Conservation (phyloP, 2,329 filamentous ascomycete genomes). For the Lasiodiplodia sp. region DNA sequence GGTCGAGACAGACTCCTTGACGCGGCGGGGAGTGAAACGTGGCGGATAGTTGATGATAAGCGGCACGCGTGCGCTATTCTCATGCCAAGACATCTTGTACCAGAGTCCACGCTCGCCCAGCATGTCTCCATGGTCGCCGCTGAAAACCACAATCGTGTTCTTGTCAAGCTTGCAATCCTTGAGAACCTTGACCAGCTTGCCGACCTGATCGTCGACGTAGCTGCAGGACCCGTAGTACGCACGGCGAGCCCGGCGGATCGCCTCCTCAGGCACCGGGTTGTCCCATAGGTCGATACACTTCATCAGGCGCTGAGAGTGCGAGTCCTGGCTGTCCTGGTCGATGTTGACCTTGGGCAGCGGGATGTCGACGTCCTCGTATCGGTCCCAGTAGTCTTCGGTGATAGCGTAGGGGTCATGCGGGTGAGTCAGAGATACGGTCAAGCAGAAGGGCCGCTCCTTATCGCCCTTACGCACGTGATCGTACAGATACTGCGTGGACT, state of each 20-base stretch:
- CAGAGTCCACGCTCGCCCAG: conserved; percentile 89
- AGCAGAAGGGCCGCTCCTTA: conserved; percentile 75
- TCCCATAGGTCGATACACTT: conserved; percentile 88
- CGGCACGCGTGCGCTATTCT: conserved; percentile 87
- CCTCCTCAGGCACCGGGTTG: conserved; percentile 81
- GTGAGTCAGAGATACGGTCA: conserved; percentile 93
- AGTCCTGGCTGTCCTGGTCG: conserved; percentile 80
- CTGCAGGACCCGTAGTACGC: conserved; percentile 94
- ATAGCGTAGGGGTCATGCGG: conserved; percentile 96
- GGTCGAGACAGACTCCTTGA: conserved; percentile 86
- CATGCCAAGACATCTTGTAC: conserved; percentile 99
- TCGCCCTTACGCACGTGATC: conserved; percentile 84
- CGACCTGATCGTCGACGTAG: conserved; percentile 93
- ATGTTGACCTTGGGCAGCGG: conserved; percentile 80
- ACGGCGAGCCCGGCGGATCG: conserved; percentile 82
- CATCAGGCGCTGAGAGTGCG: conserved; percentile 85
- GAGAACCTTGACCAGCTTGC: conserved; percentile 78
- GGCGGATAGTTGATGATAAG: conserved; percentile 84
- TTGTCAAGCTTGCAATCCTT: conserved; percentile 81
- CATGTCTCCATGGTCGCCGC: conserved; percentile 95
- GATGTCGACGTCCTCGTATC: conserved; percentile 89
- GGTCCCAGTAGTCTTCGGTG: conserved; percentile 90
- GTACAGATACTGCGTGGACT: conserved; percentile 86
- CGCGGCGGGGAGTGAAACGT: conserved; percentile 76
- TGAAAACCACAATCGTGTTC: conserved; percentile 91